phyloP scores from a whole-genome alignment of 2,329 filamentous ascomycete species.

The Penicillium sp. region DNA sequence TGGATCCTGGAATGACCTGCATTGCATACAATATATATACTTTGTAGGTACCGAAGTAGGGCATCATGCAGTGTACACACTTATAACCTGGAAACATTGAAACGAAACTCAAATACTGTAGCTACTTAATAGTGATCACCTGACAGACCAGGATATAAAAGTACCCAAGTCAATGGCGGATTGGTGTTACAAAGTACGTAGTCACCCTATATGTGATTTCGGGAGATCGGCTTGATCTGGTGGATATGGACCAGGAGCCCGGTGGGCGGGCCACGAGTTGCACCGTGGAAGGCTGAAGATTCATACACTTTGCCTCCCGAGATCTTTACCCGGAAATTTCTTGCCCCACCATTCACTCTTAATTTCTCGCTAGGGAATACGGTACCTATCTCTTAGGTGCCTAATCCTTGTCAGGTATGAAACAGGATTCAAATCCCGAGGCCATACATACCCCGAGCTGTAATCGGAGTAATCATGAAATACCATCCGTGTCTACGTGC shows the following conservation, averaged over 20 bases:
- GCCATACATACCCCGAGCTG: background rate
- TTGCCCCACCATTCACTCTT: background rate
- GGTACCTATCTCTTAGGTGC: background rate
- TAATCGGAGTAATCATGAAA: background rate
- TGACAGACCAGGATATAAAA: background rate
- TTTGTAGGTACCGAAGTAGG: background rate
- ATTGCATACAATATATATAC: background rate
- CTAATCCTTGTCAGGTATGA: background rate
- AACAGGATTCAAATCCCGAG: constrained; percentile 6
- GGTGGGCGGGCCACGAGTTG: constrained; percentile 8
- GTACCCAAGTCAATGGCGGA: background rate
- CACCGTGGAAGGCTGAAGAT: constrained; percentile 7
- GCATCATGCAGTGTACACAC: background rate
- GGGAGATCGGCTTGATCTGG: constrained; percentile 9
- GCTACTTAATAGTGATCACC: background rate
- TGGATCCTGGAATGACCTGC: constrained; percentile 3
- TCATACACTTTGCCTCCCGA: background rate
- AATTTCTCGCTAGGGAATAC: background rate
- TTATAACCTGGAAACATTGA: background rate
- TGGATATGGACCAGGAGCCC: constrained; percentile 13
- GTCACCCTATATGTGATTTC: constrained; percentile 10
- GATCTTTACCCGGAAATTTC: background rate
- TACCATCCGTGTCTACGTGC: background rate
- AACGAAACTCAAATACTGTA: background rate
- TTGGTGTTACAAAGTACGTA: background rate